A percentile compares a stretch with the other conserved stretches of the same genome.
phyloP scores from a whole-genome alignment of 2,329 filamentous ascomycete genomes.

The Lecanoromycetidae sp. region DNA sequence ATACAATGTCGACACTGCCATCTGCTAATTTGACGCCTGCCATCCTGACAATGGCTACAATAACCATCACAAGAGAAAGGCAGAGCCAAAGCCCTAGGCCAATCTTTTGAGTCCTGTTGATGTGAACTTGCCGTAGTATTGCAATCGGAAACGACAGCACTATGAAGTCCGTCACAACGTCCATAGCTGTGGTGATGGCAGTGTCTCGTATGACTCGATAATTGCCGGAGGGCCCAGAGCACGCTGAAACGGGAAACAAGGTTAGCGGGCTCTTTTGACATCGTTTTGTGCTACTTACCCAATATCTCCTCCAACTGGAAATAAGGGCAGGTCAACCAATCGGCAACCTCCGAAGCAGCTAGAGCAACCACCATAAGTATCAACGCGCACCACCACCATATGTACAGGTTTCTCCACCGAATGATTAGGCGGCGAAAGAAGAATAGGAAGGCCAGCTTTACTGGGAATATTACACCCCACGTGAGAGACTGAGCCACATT shows the following conservation, averaged over 20 bases:
- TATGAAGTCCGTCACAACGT: constrained; percentile 7
- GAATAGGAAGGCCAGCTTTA: constrained; percentile 10
- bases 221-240: not conserved
- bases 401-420: constrained; percentile 18
- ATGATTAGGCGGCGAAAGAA: constrained; percentile 7
- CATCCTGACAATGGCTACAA: constrained; percentile 12
- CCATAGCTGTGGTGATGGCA: constrained; percentile 7
- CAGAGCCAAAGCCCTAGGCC: constrained; percentile 13
- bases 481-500: constrained; percentile 19
- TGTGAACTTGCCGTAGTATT: constrained; percentile 14
- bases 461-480: constrained; percentile 26
- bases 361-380: constrained; percentile 1
- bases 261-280: not conserved
- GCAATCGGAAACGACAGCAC: constrained; percentile 13
- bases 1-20: constrained; percentile 12
- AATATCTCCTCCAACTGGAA: constrained; percentile 1
- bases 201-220: constrained; percentile 1
- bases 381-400: constrained; percentile 9
- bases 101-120: constrained; percentile 12
- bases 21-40: constrained; percentile 1
- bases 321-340: constrained; percentile 9
- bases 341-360: not conserved
- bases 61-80: constrained; percentile 12
- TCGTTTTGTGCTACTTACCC: not conserved
- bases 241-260: not conserved